These are phyloP conservation scores for Melastoma candidum DNA, from an alignment of 441 rosid species.

Conservation along the genomic window DNA sequence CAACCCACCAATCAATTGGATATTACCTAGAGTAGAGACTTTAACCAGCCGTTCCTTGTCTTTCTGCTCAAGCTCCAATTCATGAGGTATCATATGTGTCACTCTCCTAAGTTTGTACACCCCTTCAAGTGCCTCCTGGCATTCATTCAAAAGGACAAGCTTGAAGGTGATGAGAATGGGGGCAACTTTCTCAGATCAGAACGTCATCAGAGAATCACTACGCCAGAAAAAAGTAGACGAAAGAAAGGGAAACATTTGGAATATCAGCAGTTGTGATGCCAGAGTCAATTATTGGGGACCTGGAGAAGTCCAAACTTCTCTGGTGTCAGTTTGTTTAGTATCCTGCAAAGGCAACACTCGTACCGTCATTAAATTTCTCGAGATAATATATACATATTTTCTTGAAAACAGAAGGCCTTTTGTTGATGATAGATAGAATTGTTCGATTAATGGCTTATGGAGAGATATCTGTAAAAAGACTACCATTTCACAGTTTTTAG, in stretches of 20 bases:
- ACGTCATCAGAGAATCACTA: slow-evolving; percentile 12
- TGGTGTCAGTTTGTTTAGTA: slow-evolving; percentile 85
- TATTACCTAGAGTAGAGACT: too few species aligned
- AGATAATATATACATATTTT: background rate
- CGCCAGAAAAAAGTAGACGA: background rate
- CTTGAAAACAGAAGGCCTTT: background rate
- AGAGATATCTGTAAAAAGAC: background rate
- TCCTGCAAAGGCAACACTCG: slow-evolving; percentile 31
- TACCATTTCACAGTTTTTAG: slow-evolving; percentile 91
- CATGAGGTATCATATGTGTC: slow-evolving; percentile 56
- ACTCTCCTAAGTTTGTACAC: slow-evolving; percentile 61
- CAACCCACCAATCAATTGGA: too few species aligned
- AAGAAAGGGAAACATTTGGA: slow-evolving; percentile 34
- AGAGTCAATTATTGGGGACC: slow-evolving; percentile 72
- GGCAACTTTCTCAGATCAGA: slow-evolving; percentile 69
- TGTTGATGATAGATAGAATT: too few species aligned
- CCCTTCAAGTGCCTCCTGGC: slow-evolving; percentile 95
- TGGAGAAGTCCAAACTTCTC: slow-evolving; percentile 85
- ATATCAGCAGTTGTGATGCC: slow-evolving; percentile 82
- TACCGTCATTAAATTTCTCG: too few species aligned
- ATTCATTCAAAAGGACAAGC: slow-evolving; percentile 62
- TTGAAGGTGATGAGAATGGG: slow-evolving; percentile 62
- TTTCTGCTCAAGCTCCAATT: slow-evolving; percentile 31
- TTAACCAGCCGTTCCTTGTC: too few species aligned
- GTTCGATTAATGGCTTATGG: too few species aligned